phyloP scores from a whole-genome alignment of 169 alveolate species.

The Babesia ovis region DNA sequence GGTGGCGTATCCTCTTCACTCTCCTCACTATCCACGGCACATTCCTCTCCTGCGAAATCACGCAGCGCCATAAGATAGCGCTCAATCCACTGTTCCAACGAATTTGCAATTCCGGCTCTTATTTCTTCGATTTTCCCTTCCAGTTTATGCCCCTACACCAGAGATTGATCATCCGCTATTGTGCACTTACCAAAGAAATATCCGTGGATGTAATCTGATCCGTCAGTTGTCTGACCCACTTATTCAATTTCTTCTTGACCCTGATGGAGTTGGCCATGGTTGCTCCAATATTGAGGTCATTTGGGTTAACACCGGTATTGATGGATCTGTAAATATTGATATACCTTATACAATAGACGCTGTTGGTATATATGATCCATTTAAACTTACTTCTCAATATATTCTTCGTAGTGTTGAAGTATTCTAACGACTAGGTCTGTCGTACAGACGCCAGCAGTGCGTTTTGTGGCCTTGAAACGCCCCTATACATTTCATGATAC shows the following conservation, averaged over 20 bases:
- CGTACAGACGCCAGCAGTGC: constrained; percentile 96
- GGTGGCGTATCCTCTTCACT: neutral
- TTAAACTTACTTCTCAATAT: constrained; percentile 75
- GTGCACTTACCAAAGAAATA: constrained; percentile 62
- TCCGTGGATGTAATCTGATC: constrained; percentile 87
- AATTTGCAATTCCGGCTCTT: constrained; percentile 58
- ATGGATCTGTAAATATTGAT: too few species aligned
- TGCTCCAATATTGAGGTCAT: constrained; percentile 90
- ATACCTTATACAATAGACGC: too few species aligned
- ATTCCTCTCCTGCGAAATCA: constrained; percentile 31
- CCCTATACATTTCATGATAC: constrained; percentile 64
- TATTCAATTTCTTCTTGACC: constrained; percentile 84
- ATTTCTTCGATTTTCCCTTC: constrained; percentile 73
- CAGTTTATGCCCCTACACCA: constrained; percentile 65
- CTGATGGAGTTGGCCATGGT: constrained; percentile 87
- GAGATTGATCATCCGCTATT: neutral
- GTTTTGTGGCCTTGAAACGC: constrained; percentile 88
- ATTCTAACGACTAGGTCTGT: constrained; percentile 92
- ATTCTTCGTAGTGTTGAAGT: constrained; percentile 93
- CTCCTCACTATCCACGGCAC: constrained; percentile 14
- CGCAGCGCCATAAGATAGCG: constrained; percentile 37
- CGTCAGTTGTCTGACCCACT: constrained; percentile 86
- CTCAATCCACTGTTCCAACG: constrained; percentile 67
- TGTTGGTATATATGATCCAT: too few species aligned
- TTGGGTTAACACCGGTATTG: constrained; percentile 91